Base-by-base conservation (phyloP, 1,284 basidiomycete species). In the Ustilago shanxiensis region DNA sequence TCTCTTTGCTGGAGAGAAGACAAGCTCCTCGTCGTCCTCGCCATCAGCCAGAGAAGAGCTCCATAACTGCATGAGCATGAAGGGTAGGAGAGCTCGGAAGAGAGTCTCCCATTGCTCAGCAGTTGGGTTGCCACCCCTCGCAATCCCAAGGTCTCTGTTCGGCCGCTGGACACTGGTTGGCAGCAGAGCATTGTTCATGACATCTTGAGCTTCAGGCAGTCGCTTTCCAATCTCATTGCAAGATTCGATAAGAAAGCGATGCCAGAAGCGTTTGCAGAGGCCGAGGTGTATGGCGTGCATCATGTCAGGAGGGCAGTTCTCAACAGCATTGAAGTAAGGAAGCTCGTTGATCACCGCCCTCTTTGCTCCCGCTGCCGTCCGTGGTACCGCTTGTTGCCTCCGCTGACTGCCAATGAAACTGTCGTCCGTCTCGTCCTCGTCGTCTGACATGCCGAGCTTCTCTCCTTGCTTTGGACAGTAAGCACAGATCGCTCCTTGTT, bases 231-330 rank as follows among this genome's bases (percentile, higher is more conserved):
- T 45, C 24, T 49, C 20, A 20, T 31, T 28, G 26, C 60, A 62
- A 29, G 26, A 22, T 9, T 47, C 20, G 13, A 62, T 28, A 2
- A 62, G 60, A 9, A 62, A 55, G 11, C 14, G 6, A 20, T 62
- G 60, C 14, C n/a, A 62, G 52, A 62, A 62, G 6, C 52, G 28
- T 33, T 62, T 62, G 52, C 60, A 62, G 18, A 62, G 29, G 10
- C 60, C 60, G 26, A 62, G 60, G 41, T 54, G 50, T 7, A 62
- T 20, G 8, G 60, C 60, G 24, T 62, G 60, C 60, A 62, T 62
- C 3, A 22, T 16, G 31, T 62, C 52, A 20, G 52, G 51, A 2
- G 52, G 60, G 28, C 51, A 54, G 26, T 16, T 45, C 8, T 16
- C 6, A 4, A n/a, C 35, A 5, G 35, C 33, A 6, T n/a, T 26